Base-by-base conservation (phyloP, 176 grass and related monocot species). In the Miscanthus lutarioriparius region DNA sequence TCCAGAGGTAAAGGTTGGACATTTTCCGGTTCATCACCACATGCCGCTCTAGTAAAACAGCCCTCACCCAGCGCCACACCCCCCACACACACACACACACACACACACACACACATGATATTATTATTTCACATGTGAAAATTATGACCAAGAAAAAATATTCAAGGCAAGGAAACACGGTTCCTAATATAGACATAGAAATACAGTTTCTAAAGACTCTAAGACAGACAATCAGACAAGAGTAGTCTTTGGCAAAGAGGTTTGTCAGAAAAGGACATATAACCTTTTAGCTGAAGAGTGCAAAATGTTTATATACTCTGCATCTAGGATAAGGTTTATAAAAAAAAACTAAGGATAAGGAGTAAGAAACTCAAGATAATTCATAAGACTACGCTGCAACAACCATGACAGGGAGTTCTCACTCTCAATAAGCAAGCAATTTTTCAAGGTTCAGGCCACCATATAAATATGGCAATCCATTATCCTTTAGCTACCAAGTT, bases 401-500 rank as follows among this genome's bases (percentile, higher is more conserved):
- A 48, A 64, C 32, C 63, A 48, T 62, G 23, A 80, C 33, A 47
- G 40, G 26, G 5, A 48, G 49, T 26, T 67, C 30, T 49, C 64
- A 64, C 62, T 32, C 64, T 39, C 64, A 74, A 53, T 27, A 70
- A 77, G 51, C 64, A 54, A 64, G 70, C 9, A n/a, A 62, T 15
- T 64, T 44, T 74, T 77, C 19, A 82, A 49, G 8, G 22, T 75
- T 64, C 19, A 40, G 51, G 20, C 0, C 8, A 47, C 56, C 38
- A 70, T 61, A 47, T 27, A 71, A 76, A 72, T 78, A 73, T 58
- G 44, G 16, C 40, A 11, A 67, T 74, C 25, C 35, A 66, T 70
- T 53, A 49, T 48, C 7, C 0, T 11, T 28, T 58, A 79, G 16
- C 23, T 74, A 30, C 22, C 41, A 36, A 36, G 70, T 72, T 71